phyloP scores from a whole-genome alignment of 1,139 yeast genomes.

The Geotrichum armillariae region DNA sequence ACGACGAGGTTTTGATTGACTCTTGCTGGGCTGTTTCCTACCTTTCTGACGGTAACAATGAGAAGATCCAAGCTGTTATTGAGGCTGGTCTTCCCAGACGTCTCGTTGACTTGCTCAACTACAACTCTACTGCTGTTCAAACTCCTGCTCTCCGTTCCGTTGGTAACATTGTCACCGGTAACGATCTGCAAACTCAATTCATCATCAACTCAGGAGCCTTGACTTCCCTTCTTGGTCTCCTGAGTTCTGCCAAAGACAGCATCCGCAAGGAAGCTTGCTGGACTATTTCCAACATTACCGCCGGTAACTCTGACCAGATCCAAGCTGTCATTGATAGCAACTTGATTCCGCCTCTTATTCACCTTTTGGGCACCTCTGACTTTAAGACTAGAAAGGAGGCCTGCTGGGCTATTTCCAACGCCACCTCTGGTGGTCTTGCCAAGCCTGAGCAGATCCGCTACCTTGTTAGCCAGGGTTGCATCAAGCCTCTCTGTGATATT shows the following conservation, averaged over 20 bases:
- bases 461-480: slow-evolving; percentile 92
- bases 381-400: slow-evolving; percentile 98
- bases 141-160: slow-evolving; percentile 97
- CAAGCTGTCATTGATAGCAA: slow-evolving; percentile 96
- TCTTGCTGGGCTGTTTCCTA: slow-evolving; percentile 99
- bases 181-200: slow-evolving; percentile 91
- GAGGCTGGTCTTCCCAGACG: slow-evolving; percentile 96
- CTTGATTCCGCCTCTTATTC: slow-evolving; percentile 88
- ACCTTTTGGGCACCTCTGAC: slow-evolving; percentile 79
- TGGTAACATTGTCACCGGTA: slow-evolving; percentile 97
- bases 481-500: slow-evolving; percentile 94
- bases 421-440: slow-evolving; percentile 90
- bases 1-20: slow-evolving; percentile 90
- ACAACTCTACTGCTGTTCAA: slow-evolving; percentile 83
- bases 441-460: slow-evolving; percentile 93
- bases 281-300: slow-evolving; percentile 97
- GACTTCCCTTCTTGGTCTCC: slow-evolving; percentile 76
- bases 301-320: slow-evolving; percentile 93
- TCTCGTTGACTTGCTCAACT: slow-evolving; percentile 83
- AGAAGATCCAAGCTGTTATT: slow-evolving; percentile 94
- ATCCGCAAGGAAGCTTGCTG: slow-evolving; percentile 98
- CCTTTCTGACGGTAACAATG: slow-evolving; percentile 87
- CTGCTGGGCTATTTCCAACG: slow-evolving; percentile 98
- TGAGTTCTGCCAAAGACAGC: slow-evolving; percentile 84
- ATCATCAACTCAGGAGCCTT: slow-evolving; percentile 93